phyloP scores from a whole-genome alignment of 1,139 yeast genomes.

The Candida gigantensis region DNA sequence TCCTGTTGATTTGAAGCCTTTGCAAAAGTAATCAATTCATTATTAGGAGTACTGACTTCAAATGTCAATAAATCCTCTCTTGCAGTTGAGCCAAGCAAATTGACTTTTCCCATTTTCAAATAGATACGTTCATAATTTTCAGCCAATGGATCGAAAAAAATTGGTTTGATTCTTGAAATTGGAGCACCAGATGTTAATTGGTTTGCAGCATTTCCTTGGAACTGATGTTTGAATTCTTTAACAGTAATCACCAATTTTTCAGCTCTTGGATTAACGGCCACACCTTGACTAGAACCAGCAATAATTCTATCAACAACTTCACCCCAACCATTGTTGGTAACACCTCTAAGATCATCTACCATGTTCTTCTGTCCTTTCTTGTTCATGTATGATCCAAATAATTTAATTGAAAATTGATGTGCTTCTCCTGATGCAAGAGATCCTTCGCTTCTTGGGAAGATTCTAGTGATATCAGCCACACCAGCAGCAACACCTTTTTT shows the following conservation, averaged over 20 bases:
- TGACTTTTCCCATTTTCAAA: constrained; percentile 55
- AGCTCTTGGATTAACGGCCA: constrained; percentile 82
- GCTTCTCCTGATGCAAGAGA: constrained; percentile 61
- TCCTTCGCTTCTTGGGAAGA: constrained; percentile 68
- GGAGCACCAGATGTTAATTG: constrained; percentile 47
- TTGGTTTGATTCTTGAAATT: constrained; percentile 62
- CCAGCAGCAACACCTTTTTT: constrained; percentile 89
- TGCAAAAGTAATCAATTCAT: constrained; percentile 53
- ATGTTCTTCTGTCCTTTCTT: constrained; percentile 29
- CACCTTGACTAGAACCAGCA: constrained; percentile 73
- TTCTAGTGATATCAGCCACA: constrained; percentile 80
- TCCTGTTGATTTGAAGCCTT: constrained; percentile 69
- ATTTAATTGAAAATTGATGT: constrained; percentile 69
- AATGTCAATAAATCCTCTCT: constrained; percentile 48
- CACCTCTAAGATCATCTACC: constrained; percentile 23
- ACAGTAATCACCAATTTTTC: constrained; percentile 69
- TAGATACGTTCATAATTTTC: constrained; percentile 62
- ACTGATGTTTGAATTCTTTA: constrained; percentile 70
- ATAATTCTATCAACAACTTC: constrained; percentile 79
- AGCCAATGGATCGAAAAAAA: constrained; percentile 63
- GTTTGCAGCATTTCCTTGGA: constrained; percentile 33
- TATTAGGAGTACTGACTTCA: constrained; percentile 49
- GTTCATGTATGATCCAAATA: constrained; percentile 68
- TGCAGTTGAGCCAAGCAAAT: constrained; percentile 27
- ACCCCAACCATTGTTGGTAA: constrained; percentile 82